These are phyloP conservation scores for Hansenula sp. DNA, from an alignment of 1,139 yeast species.

Conservation along the genomic window DNA sequence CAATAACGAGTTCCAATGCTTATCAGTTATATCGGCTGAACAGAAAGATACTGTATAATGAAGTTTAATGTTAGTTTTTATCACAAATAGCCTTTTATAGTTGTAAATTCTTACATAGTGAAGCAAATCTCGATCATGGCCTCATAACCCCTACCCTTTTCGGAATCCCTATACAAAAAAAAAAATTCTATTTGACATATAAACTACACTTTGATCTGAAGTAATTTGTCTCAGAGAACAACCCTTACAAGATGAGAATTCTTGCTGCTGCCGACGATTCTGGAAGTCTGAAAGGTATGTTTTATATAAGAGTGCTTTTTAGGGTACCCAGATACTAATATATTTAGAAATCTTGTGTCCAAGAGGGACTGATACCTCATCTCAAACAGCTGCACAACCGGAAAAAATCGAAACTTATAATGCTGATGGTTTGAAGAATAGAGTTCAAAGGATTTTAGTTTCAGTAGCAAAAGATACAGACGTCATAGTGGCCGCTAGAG, in stretches of 20 bases:
- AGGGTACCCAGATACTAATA: neutral
- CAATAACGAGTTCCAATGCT: conserved; percentile 84
- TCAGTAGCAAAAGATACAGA: conserved; percentile 18
- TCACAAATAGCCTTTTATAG: neutral
- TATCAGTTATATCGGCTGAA: conserved; percentile 82
- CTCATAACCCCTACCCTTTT: neutral
- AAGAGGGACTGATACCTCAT: conserved; percentile 68
- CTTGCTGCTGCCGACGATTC: conserved; percentile 54
- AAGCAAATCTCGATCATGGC: neutral
- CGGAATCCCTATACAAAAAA: neutral
- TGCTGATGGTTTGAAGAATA: conserved; percentile 29
- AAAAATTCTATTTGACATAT: conserved; percentile 1
- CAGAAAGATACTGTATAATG: conserved; percentile 15
- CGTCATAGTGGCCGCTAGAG: conserved; percentile 25
- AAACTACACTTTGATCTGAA: neutral
- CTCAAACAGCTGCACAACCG: conserved; percentile 54
- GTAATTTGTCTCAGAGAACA: neutral
- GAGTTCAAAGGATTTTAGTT: conserved; percentile 21
- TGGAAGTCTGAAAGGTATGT: conserved; percentile 41
- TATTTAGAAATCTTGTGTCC: conserved; percentile 44
- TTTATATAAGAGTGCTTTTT: neutral
- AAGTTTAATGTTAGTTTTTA: too few species aligned
- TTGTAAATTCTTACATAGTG: too few species aligned
- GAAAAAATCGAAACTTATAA: conserved; percentile 39
- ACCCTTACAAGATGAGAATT: conserved; percentile 38